Percentiles rank a stretch among this genome's conserved stretches.
Evolutionary conservation across 768 basidiomycete genomes (phyloP).

Genomic region (Fomitopsis pulvina): DNA sequence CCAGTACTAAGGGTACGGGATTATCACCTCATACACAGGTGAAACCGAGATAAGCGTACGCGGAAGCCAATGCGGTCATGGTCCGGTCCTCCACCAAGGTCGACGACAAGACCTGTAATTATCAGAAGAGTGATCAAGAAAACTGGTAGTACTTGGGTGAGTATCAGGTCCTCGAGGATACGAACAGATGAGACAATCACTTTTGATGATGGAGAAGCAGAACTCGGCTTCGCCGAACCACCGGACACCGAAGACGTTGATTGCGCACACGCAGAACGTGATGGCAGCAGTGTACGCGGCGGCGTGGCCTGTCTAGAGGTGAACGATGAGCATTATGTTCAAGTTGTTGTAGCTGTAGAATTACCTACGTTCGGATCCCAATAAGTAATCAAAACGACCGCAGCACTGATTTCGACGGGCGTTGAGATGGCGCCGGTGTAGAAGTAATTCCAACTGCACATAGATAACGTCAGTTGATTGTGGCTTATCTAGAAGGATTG

Average conservation of each 20-base stretch:
- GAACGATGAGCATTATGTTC: too few relatives aligned
- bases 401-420: slow-evolving; percentile 72
- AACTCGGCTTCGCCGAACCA: slow-evolving; percentile 74
- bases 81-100: too few relatives aligned
- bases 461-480: neutral
- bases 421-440: slow-evolving; percentile 47
- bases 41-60: neutral
- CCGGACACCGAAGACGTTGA: slow-evolving; percentile 68
- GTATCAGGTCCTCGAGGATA: neutral
- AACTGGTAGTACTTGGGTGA: slow-evolving; percentile 28
- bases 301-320: slow-evolving; percentile 40
- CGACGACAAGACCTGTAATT: slow-evolving; percentile 59
- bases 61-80: slow-evolving; percentile 67
- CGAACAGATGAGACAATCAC: slow-evolving; percentile 27
- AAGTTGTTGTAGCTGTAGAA: too few relatives aligned
- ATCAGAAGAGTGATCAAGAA: slow-evolving; percentile 62
- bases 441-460: slow-evolving; percentile 25
- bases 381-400: slow-evolving; percentile 60
- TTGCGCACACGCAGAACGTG: slow-evolving; percentile 47
- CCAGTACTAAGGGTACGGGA: slow-evolving; percentile 46
- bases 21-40: neutral
- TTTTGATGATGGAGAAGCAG: slow-evolving; percentile 56
- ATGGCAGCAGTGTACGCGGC: slow-evolving; percentile 53
- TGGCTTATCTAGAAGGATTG: too few relatives aligned
- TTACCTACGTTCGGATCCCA: slow-evolving; percentile 57